Evolutionary conservation across 176 grass and related monocot species (phyloP).

Genomic region (Leersia perrieri): DNA sequence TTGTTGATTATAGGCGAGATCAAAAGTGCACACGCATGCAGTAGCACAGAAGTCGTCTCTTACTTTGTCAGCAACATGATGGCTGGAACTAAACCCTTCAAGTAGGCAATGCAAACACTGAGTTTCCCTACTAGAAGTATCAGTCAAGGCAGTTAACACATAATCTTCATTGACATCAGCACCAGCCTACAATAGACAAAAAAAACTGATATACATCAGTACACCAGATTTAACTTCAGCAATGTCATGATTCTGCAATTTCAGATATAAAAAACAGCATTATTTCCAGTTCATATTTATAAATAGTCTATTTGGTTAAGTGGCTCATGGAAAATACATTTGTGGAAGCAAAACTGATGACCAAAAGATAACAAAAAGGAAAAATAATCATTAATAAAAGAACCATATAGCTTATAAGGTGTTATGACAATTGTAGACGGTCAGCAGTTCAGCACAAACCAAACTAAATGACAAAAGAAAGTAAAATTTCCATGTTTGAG

Average conservation of each 20-base stretch:
- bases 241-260: neutral
- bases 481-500: neutral
- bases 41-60: neutral
- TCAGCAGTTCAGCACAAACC: neutral
- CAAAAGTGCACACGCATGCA: neutral
- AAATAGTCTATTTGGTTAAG: neutral
- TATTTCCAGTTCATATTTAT: neutral
- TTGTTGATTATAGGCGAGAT: neutral
- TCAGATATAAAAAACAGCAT: neutral
- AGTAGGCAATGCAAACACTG: constrained; percentile 35
- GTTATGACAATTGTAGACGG: neutral
- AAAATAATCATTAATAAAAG: neutral
- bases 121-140: neutral
- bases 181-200: constrained; percentile 27
- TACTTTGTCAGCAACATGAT: constrained; percentile 19
- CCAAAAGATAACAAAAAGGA: neutral
- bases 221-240: neutral
- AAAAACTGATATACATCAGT: neutral
- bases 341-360: constrained; percentile 1
- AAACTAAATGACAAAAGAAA: neutral
- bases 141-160: constrained; percentile 1
- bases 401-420: no score
- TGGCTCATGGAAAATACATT: neutral
- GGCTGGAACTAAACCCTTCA: neutral
- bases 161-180: constrained; percentile 19